Base-by-base conservation (phyloP, 148 eudicot species). In the Fagopyrum esculentum region DNA sequence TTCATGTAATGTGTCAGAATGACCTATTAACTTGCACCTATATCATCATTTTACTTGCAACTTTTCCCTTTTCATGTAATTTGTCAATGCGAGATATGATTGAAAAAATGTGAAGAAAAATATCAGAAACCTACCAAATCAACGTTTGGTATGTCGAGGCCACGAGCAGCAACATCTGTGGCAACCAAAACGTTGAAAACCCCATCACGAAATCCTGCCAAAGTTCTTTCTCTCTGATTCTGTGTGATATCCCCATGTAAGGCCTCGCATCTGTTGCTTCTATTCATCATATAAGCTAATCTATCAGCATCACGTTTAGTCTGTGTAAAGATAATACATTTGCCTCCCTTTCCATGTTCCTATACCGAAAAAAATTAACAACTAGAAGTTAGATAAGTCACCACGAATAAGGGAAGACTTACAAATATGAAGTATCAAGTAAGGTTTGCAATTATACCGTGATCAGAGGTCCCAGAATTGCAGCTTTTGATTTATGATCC, bases 151-250 rank as follows among this genome's bases (percentile, higher is more conserved):
- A 95, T 86, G 79, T 95, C 98, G 71, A 95, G 98, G 40, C 98
- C 98, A 76, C 98, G 98, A 64, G 98, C 92, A 77, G 98, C 98
- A 46, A 94, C 98, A 86, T 94, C 98, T 75, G 98, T 94, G 69
- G 98, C 98, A 45, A 94, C 89, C 81, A 94, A 86, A 71, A 91
- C 75, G 74, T 94, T 89, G 70, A 94, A 82, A 17, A 70, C 79
- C 13, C 97, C 98, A 22, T 86, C 87, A 54, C 98, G 86, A 59
- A 94, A 94, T 45, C 88, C 85, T n/a, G 85, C 71, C 66, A 94
- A 89, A 46, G 98, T 94, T 82, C 97, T 87, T 76, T 94, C 98
- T 86, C 98, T 90, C 76, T 89, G 91, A 80, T 73, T 80, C 76
- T 95, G 98, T 59, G 97, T 77, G 76, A 92, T 92, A 76, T 95